Base-by-base conservation (phyloP, 2,329 filamentous ascomycete genomes). In the Colletotrichum salicis region DNA sequence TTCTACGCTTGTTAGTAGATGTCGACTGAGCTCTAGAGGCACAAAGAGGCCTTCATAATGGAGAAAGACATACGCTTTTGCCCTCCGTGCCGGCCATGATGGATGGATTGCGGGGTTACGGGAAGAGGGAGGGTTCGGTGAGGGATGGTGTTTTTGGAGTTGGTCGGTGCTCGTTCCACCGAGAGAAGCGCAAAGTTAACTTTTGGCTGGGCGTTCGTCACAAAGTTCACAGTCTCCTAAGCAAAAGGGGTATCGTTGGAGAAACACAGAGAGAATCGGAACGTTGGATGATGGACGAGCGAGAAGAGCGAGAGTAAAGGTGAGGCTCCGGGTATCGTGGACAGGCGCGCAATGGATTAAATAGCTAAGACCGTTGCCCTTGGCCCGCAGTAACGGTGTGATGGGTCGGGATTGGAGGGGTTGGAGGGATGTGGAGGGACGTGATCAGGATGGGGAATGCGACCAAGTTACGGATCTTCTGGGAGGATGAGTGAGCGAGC, bases 1-100 rank as follows among this genome's bases (percentile, higher is more conserved):
- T 96, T 96, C 93, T 94, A 76, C n/a, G 19, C 19, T 0, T 24
- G 58, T 71, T 22, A 71, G 68, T n/a, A 27, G 15, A 35, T 41
- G 13, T 54, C 24, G 13, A 15, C n/a, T 4, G 7, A 29, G 19
- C 19, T 1, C 29, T 15, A 13, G 41, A 7, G 41, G 45, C 2
- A 5, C 24, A 15, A 48, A 4, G 12, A 54, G 37, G 19, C 19
- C 8, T n/a, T n/a, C 2, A 4, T 13, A 4, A 35, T 13, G 37
- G 24, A n/a, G 45, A 52, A 11, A n/a, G 8, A 64, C 68, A 15
- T 56, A 73, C 71, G 71, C 71, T 73, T 69, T 73, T 71, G 64
- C 71, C 71, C 37, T 73, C 68, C 24, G 55, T 74, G 55, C 52
- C 70, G 27, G 72, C 70, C 72, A 74, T 74, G 63, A 63, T 66